Base-by-base conservation (phyloP, 768 basidiomycete species). In the Trametes maxima region DNA sequence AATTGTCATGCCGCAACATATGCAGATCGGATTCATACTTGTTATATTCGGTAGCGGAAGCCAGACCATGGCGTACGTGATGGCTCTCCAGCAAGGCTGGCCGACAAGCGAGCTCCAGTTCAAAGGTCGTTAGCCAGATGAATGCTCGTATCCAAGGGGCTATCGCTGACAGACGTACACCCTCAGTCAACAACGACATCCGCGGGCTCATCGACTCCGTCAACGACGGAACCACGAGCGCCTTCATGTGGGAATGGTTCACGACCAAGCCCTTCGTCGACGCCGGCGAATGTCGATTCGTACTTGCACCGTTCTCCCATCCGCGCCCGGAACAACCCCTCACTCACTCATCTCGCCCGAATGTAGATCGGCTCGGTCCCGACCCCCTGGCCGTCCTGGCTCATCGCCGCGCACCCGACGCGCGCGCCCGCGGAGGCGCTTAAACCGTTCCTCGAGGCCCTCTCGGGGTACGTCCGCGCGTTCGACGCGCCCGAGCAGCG, bases 371-470 rank as follows among this genome's bases (percentile, higher is more conserved):
- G 90, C 14, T 86, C 89, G 10, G 87, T 93, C 5, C 87, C 88
- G 39, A 98, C 95, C 0, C 96, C 96, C 0, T 99, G 96, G 96
- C 92, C 95, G 14, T 95, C 94, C 0, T 99, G 96, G 96, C 77
- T 92, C 59, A 92, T 98, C 69, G 95, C 92, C 24, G 93, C 93
- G 8, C 89, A 93, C 65, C 88, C 89, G 0, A 79, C 79, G 13
- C 82, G 89, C 16, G 85, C 88, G 28, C 73, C 83, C 4, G 61
- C 81, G 0, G 67, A 72, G 1, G 78, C 77, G 0, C 76, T 94
- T 14, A 72, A 73, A 17, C 52, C 72, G 3, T 97, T 97, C 76
- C 77, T 98, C 14, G 60, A 77, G 5, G 72, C 75, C 25, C 81
- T 98, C 21, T 84, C 89, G 5, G 74, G 67, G 5, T 85, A 87